Evolutionary conservation across 768 basidiomycete genomes (phyloP).

Genomic region (Russula earlei): DNA sequence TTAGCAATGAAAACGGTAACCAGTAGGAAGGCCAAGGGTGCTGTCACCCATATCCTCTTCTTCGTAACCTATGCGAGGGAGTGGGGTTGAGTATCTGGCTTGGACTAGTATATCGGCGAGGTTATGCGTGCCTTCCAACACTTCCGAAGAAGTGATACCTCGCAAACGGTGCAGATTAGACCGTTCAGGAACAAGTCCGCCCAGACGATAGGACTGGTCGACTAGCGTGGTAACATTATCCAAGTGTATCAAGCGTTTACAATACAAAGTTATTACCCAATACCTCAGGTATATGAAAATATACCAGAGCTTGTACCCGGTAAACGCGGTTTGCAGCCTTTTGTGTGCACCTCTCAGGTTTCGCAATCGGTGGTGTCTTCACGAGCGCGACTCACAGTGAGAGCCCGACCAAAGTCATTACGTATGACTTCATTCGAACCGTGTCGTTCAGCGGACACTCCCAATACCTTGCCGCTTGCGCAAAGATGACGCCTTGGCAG

Average conservation of each 20-base stretch:
- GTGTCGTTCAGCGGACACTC: slow-evolving; percentile 38
- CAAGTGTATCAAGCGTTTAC: background rate
- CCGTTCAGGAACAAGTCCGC: slow-evolving; percentile 41
- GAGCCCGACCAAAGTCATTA: slow-evolving; percentile 31
- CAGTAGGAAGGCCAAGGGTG: slow-evolving; percentile 29
- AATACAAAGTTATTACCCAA: slow-evolving; percentile 18
- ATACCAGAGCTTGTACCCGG: slow-evolving; percentile 25
- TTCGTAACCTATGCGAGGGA: slow-evolving; percentile 31
- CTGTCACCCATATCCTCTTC: slow-evolving; percentile 30
- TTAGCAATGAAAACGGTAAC: slow-evolving; percentile 31
- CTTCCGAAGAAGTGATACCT: slow-evolving; percentile 39
- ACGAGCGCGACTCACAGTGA: slow-evolving; percentile 32
- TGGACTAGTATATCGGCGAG: background rate
- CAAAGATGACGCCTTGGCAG: slow-evolving; percentile 30
- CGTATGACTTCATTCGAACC: slow-evolving; percentile 33
- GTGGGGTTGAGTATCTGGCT: background rate
- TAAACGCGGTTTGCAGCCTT: slow-evolving; percentile 24
- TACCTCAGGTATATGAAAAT: slow-evolving; percentile 19
- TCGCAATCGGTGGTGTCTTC: background rate
- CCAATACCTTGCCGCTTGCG: slow-evolving; percentile 28
- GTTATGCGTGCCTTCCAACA: slow-evolving; percentile 41
- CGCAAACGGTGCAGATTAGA: slow-evolving; percentile 37
- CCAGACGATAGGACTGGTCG: slow-evolving; percentile 35
- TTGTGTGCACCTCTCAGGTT: background rate
- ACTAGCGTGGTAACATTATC: slow-evolving; percentile 10